A percentile compares a stretch with the other conserved stretches of the same genome.
Evolutionary conservation across 1,139 yeast genomes (phyloP).

Genomic region (Martiniozyma asiatica): DNA sequence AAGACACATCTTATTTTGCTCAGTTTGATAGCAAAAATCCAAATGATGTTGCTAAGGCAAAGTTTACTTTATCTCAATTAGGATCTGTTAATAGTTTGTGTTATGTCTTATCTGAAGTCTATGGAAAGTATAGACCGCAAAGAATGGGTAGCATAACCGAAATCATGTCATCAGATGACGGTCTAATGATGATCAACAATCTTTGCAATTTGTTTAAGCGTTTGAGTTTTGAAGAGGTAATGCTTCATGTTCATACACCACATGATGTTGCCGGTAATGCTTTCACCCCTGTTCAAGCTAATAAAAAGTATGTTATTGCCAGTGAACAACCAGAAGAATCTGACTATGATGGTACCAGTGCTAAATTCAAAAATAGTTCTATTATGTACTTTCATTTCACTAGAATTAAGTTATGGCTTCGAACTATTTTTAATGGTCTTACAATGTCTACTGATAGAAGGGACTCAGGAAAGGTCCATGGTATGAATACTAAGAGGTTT

Average conservation of each 20-base stretch:
- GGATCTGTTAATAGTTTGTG: constrained; percentile 23
- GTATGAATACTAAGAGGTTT: too few relatives aligned
- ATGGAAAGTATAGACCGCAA: constrained; percentile 36
- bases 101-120: constrained; percentile 34
- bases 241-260: constrained; percentile 36
- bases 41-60: constrained; percentile 3
- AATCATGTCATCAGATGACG: constrained; percentile 31
- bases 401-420: constrained; percentile 38
- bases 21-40: constrained; percentile 19
- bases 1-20: constrained; percentile 25
- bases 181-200: constrained; percentile 24
- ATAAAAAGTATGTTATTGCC: constrained; percentile 26
- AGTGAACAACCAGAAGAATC: constrained; percentile 24
- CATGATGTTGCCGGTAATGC: constrained; percentile 28
- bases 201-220: constrained; percentile 37
- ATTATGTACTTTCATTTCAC: constrained; percentile 41
- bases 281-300: constrained; percentile 15
- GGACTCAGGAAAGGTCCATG: constrained; percentile 30
- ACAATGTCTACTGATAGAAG: constrained; percentile 29
- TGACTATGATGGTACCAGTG: constrained; percentile 32
- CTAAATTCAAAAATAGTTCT: constrained; percentile 49
- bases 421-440: constrained; percentile 29
- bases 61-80: constrained; percentile 21
- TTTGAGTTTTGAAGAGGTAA: constrained; percentile 44
- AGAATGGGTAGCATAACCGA: constrained; percentile 36